phyloP scores from a whole-genome alignment of 2,329 filamentous ascomycete species.

The Colletotrichum costaricense region DNA sequence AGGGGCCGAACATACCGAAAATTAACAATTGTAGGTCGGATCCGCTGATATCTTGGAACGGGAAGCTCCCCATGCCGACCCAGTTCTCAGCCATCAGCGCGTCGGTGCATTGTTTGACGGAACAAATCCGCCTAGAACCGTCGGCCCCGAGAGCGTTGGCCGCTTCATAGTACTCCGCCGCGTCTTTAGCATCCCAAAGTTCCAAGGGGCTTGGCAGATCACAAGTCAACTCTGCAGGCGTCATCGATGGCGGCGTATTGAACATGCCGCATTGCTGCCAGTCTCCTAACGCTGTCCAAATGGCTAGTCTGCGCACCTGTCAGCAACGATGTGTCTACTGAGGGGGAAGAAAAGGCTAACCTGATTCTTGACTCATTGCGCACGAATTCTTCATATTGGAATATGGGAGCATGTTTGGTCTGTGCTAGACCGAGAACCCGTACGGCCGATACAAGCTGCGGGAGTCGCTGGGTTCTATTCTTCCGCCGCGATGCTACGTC shows the following conservation, averaged over 20 bases:
- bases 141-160: background rate
- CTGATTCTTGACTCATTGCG: constrained; percentile 37
- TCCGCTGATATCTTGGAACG: constrained; percentile 26
- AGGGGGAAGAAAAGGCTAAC: constrained; percentile 12
- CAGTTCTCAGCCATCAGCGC: constrained; percentile 38
- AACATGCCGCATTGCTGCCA: constrained; percentile 44
- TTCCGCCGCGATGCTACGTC: constrained; percentile 21
- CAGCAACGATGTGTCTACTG: background rate
- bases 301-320: constrained; percentile 36
- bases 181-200: constrained; percentile 41
- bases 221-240: constrained; percentile 40
- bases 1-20: constrained; percentile 12
- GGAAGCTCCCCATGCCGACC: constrained; percentile 24
- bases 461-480: constrained; percentile 34
- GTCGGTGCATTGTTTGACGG: constrained; percentile 35
- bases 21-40: constrained; percentile 24
- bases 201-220: constrained; percentile 39
- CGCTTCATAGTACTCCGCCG: constrained; percentile 35
- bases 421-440: constrained; percentile 33
- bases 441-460: constrained; percentile 37
- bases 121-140: constrained; percentile 12
- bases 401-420: constrained; percentile 20
- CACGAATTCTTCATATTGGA: constrained; percentile 36
- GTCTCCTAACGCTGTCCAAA: constrained; percentile 40
- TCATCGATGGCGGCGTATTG: constrained; percentile 38